These are phyloP conservation scores for Closterium sp. DNA, from an alignment of 139 green algal genomes.

Conservation along the genomic window DNA sequence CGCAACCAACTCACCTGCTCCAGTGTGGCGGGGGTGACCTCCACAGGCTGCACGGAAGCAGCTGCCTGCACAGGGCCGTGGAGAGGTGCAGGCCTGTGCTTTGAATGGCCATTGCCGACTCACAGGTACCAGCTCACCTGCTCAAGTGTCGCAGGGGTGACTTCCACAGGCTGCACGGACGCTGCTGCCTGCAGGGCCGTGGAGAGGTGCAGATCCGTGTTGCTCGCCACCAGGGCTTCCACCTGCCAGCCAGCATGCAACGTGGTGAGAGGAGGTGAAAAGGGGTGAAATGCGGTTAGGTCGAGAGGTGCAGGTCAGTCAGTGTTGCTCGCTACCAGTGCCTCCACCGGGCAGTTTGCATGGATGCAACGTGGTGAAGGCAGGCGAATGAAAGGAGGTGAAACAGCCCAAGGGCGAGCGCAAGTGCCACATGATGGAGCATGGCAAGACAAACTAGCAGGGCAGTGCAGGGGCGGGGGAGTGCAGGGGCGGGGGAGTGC, in stretches of 20 bases:
- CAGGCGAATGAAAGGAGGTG: too few species aligned
- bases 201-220: conserved; percentile 66
- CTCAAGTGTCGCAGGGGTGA: conserved; percentile 41
- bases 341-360: too few species aligned
- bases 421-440: too few species aligned
- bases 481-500: too few species aligned
- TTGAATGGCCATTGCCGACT: too few species aligned
- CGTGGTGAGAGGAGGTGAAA: background rate
- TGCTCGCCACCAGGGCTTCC: conserved; percentile 76
- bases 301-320: background rate
- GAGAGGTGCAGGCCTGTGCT: too few species aligned
- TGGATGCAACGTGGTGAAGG: too few species aligned
- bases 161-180: conserved; percentile 62
- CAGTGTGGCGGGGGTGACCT: conserved; percentile 16
- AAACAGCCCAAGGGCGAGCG: too few species aligned
- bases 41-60: background rate
- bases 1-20: conserved; percentile 31
- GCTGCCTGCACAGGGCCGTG: background rate
- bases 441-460: background rate
- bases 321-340: background rate
- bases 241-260: conserved; percentile 19
- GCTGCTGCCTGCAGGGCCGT: conserved; percentile 64
- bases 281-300: background rate
- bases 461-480: too few species aligned
- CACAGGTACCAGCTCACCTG: too few species aligned